Evolutionary conservation across 345 rosid species (phyloP).

Genomic region (Sisymbrium irio): DNA sequence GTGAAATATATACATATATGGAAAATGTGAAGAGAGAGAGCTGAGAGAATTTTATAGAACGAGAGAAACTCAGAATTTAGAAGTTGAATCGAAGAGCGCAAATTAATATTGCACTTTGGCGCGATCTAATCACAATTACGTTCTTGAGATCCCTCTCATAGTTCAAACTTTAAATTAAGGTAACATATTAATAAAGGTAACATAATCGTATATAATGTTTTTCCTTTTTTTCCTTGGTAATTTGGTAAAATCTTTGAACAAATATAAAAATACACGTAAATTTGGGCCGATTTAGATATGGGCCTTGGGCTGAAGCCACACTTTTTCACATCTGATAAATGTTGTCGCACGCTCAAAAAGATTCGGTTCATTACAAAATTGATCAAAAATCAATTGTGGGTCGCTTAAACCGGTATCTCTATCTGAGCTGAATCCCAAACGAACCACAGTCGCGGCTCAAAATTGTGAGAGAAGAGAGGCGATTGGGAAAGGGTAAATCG

Average conservation of each 20-base stretch:
- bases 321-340: background rate
- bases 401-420: background rate
- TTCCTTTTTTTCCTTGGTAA: background rate
- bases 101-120: background rate
- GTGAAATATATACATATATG: constrained; percentile 6
- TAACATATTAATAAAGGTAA: background rate
- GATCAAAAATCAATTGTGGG: background rate
- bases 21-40: background rate
- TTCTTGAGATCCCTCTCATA: background rate
- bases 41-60: background rate
- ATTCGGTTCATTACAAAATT: background rate
- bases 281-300: background rate
- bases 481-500: background rate
- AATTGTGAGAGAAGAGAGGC: background rate
- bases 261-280: background rate
- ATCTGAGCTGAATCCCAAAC: background rate
- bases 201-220: background rate
- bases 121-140: background rate
- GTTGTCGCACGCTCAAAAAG: no score
- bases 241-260: background rate
- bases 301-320: background rate
- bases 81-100: background rate
- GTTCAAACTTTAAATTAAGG: background rate
- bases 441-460: background rate
- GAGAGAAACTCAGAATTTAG: background rate